Base-by-base conservation (phyloP, 2,329 filamentous ascomycete genomes). In the Capronia americana region DNA sequence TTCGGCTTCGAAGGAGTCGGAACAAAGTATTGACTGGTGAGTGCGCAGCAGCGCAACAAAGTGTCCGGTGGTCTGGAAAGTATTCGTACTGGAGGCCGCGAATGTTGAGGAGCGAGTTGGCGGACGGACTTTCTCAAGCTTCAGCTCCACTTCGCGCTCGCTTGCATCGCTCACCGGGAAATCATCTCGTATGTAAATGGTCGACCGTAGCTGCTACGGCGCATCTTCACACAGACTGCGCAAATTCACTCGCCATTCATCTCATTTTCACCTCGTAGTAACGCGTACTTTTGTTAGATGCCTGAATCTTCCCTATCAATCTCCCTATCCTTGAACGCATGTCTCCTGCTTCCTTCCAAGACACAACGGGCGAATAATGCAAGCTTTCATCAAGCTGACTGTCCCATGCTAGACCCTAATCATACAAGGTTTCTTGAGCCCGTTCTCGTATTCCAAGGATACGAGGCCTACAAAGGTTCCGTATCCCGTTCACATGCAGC, bases 391-490 rank as follows among this genome's bases (percentile, higher is more conserved):
- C 46, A 61, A 54, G 58, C 46, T 53, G 58, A 61, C 58, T 61
- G 28, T 59, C 34, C 20, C 20, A 46, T 7, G 17, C 57, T 10
- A 48, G 26, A 54, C 30, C 23, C 32, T 24, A 28, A 30, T 11
- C 30, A 23, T 38, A n/a, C 14, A 17, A 30, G 34, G 26, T 28
- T 26, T 28, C 14, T 24, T 30, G 26, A 51, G 17, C 59, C 59
- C 59, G 32, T 62, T 51, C 46, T 62, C 59, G 59, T 62, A 62
- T 62, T 62, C 28, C 59, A 46, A 7, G 51, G 44, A 62, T 62
- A 62, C 59, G 59, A 62, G 38, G n/a, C 12, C 26, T 17, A 20
- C 20, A 23, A 30, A 56, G 14, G n/a, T 48, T 30, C 8, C 24
- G 24, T 10, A 11, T 12, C 24, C 41, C 23, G 3, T 14, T 26